Conservation (phyloP, 345 rosid genomes). For the Brassica cretica region DNA sequence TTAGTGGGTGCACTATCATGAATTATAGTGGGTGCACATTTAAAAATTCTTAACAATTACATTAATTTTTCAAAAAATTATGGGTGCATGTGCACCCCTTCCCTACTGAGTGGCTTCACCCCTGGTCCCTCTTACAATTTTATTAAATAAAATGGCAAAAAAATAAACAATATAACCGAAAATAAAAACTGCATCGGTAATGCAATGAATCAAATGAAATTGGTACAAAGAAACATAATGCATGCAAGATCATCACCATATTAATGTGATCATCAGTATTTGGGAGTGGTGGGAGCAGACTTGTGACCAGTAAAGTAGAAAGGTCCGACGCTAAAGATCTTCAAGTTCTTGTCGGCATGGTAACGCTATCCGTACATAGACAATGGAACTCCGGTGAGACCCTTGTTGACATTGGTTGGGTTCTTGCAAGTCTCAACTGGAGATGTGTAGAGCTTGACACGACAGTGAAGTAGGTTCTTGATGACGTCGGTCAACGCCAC, state of each 20-base stretch:
- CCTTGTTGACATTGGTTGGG: constrained; percentile 9
- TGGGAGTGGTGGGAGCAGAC: neutral
- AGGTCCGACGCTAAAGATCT: neutral
- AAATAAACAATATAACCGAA: neutral
- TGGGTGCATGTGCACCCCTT: too few species aligned
- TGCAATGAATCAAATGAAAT: neutral
- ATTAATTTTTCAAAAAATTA: too few species aligned
- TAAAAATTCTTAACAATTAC: too few species aligned
- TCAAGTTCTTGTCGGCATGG: neutral
- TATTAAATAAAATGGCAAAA: constrained; percentile 2
- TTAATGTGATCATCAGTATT: neutral
- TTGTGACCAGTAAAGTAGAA: constrained; percentile 3
- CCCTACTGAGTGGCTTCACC: too few species aligned
- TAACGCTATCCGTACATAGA: neutral
- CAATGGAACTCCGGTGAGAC: constrained; percentile 3
- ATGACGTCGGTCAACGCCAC: neutral
- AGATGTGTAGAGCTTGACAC: neutral
- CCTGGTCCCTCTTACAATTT: neutral
- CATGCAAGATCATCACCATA: neutral
- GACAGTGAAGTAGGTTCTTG: neutral
- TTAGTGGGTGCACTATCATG: too few species aligned
- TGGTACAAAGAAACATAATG: neutral
- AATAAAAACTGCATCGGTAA: constrained; percentile 9
- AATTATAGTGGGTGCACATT: too few species aligned
- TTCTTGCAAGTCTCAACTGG: neutral